phyloP scores from a whole-genome alignment of 208 protist species.

The Crithidia sp. region DNA sequence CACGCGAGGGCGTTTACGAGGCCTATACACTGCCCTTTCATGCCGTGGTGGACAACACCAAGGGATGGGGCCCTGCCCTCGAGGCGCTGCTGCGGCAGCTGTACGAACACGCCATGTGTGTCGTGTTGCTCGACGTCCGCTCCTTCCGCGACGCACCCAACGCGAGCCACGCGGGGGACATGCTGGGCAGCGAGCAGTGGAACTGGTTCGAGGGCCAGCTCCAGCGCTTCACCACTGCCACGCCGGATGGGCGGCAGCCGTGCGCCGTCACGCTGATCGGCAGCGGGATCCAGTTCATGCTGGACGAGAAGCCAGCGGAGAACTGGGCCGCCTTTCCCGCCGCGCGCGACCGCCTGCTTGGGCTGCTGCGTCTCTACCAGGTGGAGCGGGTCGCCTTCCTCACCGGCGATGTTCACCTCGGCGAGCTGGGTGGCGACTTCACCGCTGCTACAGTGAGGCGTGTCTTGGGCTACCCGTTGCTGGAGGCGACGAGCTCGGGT shows the following conservation, averaged over 20 bases:
- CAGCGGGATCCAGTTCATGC: constrained; percentile 76
- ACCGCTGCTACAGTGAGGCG: constrained; percentile 33
- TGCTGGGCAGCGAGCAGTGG: constrained; percentile 86
- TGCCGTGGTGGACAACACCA: constrained; percentile 29
- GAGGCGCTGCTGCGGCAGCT: constrained; percentile 25
- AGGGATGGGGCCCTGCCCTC: constrained; percentile 17
- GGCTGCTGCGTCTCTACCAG: constrained; percentile 42
- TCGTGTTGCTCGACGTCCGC: constrained; percentile 86
- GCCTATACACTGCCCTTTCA: constrained; percentile 59
- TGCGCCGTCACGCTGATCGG: constrained; percentile 77
- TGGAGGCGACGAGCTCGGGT: constrained; percentile 86
- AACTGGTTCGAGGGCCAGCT: constrained; percentile 68
- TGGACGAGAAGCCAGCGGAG: constrained; percentile 80
- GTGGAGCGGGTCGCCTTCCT: constrained; percentile 77
- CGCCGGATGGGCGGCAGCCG: constrained; percentile 28
- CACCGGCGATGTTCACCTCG: constrained; percentile 86
- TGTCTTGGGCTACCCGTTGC: constrained; percentile 63
- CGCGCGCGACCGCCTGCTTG: constrained; percentile 62
- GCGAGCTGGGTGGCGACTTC: constrained; percentile 74
- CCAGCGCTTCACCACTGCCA: constrained; percentile 31
- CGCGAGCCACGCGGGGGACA: constrained; percentile 62
- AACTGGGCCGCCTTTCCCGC: constrained; percentile 75
- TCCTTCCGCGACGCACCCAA: constrained; percentile 69
- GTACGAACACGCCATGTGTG: constrained; percentile 65
- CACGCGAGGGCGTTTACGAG: constrained; percentile 69